Base-by-base conservation (phyloP, 2,329 filamentous ascomycete genomes). In the Penicillium expansum region DNA sequence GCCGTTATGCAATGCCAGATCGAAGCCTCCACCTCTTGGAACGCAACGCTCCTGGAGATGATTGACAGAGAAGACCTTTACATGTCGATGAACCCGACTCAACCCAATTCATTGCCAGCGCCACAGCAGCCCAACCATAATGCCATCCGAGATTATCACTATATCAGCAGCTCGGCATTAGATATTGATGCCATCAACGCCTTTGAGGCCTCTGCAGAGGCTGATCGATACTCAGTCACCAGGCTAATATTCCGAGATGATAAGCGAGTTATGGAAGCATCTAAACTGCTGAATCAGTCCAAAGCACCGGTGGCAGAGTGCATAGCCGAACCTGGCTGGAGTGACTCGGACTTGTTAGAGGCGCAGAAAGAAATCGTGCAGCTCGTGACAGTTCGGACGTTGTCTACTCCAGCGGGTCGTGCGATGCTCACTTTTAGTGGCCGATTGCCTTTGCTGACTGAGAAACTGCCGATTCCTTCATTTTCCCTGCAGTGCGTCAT, bases 401-500 rank as follows among this genome's bases (percentile, higher is more conserved):
- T 97, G 57, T 92, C 94, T 1, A 88, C 97, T 52, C 91, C 94
- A 1, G 84, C 91, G 6, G 95, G 95, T 1, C 87, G 92, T 60
- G 92, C 88, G 2, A 86, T 99, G 74, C 80, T 97, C 54, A 90
- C 93, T 71, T 99, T 91, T 74, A 90, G 91, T 64, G 86, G 93
- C 53, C 88, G 92, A 35, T 88, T 90, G 56, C 95, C 95, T 11
- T 79, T 99, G 16, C 80, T 97, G 49, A 99, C 94, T 0, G 94
- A 99, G 71, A 95, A 92, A 68, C 91, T 95, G 65, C 87, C 89
- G 14, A 89, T 97, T 43, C 85, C 89, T 48, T 93, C 92, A 0
- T 99, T 99, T 76, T 96, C 92, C 62, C 82, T 96, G 35, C 91
- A 90, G 52, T 97, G 92, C 69, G 81, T 94, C 9, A 92, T 99